These are phyloP conservation scores for Pezicula rhizophila DNA, from an alignment of 2,329 filamentous ascomycete genomes.

Conservation along the genomic window DNA sequence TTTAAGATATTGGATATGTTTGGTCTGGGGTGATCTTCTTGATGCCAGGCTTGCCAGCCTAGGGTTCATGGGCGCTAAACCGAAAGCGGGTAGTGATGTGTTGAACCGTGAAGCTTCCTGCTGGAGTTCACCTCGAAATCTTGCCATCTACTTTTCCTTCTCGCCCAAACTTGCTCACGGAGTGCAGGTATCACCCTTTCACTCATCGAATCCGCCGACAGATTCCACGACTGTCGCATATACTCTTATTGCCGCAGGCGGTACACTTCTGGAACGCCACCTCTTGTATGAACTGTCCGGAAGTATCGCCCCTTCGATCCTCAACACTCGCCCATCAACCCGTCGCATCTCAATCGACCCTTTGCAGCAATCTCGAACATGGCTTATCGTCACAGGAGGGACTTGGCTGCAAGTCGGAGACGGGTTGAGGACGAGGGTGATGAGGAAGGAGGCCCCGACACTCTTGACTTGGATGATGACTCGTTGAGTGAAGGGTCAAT, in stretches of 20 bases:
- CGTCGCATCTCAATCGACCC: slow-evolving; percentile 26
- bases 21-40: too few relatives aligned
- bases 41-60: too few relatives aligned
- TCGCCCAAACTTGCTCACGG: slow-evolving; percentile 16
- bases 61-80: too few relatives aligned
- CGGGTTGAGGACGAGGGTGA: slow-evolving; percentile 66
- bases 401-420: slow-evolving; percentile 60
- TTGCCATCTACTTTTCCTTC: slow-evolving; percentile 12
- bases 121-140: background rate
- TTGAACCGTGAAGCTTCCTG: too few relatives aligned
- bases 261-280: slow-evolving; percentile 25
- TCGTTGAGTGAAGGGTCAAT: slow-evolving; percentile 60
- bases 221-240: slow-evolving; percentile 14
- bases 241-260: slow-evolving; percentile 27
- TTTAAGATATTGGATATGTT: too few relatives aligned
- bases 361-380: slow-evolving; percentile 31
- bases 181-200: slow-evolving; percentile 26
- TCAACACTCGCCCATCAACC: slow-evolving; percentile 24
- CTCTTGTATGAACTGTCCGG: slow-evolving; percentile 27
- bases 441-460: slow-evolving; percentile 54
- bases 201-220: slow-evolving; percentile 15
- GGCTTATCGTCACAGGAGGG: slow-evolving; percentile 54
- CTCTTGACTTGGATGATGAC: slow-evolving; percentile 56
- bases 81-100: too few relatives aligned
- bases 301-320: slow-evolving; percentile 22